Percentiles rank a stretch among this genome's conserved stretches.
Evolutionary conservation across 148 eudicot genomes (phyloP).

Genomic region (Heliosperma pusillum): DNA sequence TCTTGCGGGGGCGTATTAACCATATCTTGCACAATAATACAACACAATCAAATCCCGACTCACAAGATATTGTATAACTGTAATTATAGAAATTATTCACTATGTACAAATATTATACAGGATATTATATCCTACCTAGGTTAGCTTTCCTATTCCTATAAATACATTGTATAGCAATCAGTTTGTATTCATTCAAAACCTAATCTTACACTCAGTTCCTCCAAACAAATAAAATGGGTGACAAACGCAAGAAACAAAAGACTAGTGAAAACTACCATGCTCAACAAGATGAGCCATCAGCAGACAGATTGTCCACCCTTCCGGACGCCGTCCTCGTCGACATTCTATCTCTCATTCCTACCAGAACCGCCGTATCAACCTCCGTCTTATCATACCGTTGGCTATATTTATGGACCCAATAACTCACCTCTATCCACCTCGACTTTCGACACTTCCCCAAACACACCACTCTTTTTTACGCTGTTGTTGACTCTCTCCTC

Average conservation of each 20-base stretch:
- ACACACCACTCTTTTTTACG: not conserved
- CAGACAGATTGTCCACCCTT: not conserved
- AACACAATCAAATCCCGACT: too few species aligned
- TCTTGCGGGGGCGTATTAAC: too few species aligned
- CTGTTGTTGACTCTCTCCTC: not conserved
- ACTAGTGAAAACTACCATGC: not conserved
- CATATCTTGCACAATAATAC: too few species aligned
- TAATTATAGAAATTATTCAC: too few species aligned
- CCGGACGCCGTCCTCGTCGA: not conserved
- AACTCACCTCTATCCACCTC: not conserved
- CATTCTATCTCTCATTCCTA: conserved; percentile 5
- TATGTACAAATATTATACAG: too few species aligned
- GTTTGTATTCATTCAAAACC: too few species aligned
- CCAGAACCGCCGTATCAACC: conserved; percentile 8
- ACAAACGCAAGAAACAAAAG: not conserved
- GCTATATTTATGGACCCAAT: not conserved
- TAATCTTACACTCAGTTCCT: too few species aligned
- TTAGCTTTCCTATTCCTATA: too few species aligned
- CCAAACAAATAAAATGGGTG: too few species aligned
- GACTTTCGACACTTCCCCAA: not conserved
- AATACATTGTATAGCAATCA: too few species aligned
- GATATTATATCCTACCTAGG: too few species aligned
- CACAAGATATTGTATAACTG: too few species aligned
- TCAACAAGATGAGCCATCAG: not conserved
- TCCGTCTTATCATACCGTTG: conserved; percentile 9